Base-by-base conservation (phyloP, 208 protist species). In the Giardia duodenalis region DNA sequence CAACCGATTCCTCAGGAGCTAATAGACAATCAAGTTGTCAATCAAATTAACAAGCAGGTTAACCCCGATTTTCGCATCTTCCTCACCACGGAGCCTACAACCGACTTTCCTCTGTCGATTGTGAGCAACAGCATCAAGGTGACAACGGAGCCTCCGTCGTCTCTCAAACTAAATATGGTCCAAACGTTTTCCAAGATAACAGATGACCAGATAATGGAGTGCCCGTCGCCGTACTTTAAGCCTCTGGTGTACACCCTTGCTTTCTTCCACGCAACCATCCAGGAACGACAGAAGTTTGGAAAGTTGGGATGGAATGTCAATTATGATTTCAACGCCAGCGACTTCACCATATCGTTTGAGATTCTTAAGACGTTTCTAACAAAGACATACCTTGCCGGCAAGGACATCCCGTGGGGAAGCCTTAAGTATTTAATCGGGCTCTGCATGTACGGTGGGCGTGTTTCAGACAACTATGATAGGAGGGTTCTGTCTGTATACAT, bases 291-390 rank as follows among this genome's bases (percentile, higher is more conserved):
- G 44, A 96, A 96, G 92, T 96, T 95, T 47, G 95, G 95, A 47
- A 96, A 96, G 93, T 67, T 96, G 4, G 98, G 98, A 43, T 99
- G 98, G 98, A 99, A 99, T 94, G 97, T 99, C 86, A 90, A 96
- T 1, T 99, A 99, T 94, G 98, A 99, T 95, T 99, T 99, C 95
- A 99, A 99, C 95, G 97, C 98, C 94, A 98, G 97, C 10, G 98
- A 99, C 94, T 99, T 99, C 94, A 96, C 95, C 42, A 96, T 99
- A 10, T 99, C 97, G n/a, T 96, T 98, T 94, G 95, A 93, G 95
- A 95, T 99, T 30, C 93, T 99, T 2, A 95, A 97, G 92, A 99
- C 97, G 86, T 99, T 99, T 93, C 94, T 99, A 44, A 97, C 96
- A 47, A 99, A 99, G 95, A 97, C 98, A 0, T 95, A 96, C 93